phyloP scores from a whole-genome alignment of 2,329 filamentous ascomycete species.

The Clonostachys chloroleuca region DNA sequence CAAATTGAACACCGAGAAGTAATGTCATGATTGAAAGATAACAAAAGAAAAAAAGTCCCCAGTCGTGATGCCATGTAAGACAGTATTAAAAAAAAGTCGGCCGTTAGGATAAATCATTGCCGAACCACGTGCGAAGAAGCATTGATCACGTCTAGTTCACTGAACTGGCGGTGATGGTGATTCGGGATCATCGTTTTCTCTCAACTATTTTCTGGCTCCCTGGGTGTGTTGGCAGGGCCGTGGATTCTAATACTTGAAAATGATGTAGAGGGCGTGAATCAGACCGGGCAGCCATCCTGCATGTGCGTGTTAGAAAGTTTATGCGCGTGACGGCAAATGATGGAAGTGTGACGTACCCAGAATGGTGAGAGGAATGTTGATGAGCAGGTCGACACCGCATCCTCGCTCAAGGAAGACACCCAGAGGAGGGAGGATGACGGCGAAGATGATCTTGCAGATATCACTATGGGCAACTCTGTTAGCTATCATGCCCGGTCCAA shows the following conservation, averaged over 20 bases:
- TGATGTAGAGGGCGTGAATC: constrained; percentile 92
- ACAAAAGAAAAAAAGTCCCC: no score
- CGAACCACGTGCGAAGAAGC: background rate
- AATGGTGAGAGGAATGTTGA: constrained; percentile 87
- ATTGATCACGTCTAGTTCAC: background rate
- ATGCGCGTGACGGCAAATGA: background rate
- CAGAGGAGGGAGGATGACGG: constrained; percentile 82
- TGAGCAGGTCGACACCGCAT: constrained; percentile 80
- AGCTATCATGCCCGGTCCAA: background rate
- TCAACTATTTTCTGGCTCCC: background rate
- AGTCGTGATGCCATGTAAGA: no score
- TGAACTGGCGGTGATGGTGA: no score
- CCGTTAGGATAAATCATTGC: background rate
- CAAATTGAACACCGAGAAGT: background rate
- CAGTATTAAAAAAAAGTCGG: no score
- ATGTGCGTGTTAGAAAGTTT: background rate
- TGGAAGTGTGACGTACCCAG: constrained; percentile 39
- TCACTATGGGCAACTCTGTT: constrained; percentile 26
- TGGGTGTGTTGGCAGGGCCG: background rate
- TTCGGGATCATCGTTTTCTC: background rate
- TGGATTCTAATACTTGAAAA: constrained; percentile 71
- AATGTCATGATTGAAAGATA: no score
- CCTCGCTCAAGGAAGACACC: constrained; percentile 94
- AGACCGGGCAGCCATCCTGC: constrained; percentile 69
- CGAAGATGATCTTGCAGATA: constrained; percentile 72